Evolutionary conservation across 352 stramenopile species (phyloP).

Genomic region (Pythium phragmitis): DNA sequence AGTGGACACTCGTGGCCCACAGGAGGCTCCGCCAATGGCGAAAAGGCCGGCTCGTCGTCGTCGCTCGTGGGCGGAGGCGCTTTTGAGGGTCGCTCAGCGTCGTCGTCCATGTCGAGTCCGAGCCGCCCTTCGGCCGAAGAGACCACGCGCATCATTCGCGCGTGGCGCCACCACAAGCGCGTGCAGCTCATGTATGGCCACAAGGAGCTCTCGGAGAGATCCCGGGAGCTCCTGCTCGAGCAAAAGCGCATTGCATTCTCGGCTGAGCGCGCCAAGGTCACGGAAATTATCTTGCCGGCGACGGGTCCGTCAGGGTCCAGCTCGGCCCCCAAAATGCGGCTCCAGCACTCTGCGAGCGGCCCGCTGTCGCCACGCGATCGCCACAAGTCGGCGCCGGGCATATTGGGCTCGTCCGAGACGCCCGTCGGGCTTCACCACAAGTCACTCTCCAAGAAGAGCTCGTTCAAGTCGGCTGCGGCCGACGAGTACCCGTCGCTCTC

Average conservation of each 20-base stretch:
- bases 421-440: slow-evolving; percentile 10
- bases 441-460: slow-evolving; percentile 40
- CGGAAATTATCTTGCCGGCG: slow-evolving; percentile 80
- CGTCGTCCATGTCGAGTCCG: slow-evolving; percentile 46
- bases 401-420: slow-evolving; percentile 35
- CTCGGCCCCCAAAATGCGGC: slow-evolving; percentile 6
- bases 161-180: slow-evolving; percentile 85
- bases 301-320: slow-evolving; percentile 30
- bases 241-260: slow-evolving; percentile 88
- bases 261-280: slow-evolving; percentile 77
- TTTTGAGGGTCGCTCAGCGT: slow-evolving; percentile 21
- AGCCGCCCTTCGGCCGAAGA: slow-evolving; percentile 66
- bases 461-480: slow-evolving; percentile 33
- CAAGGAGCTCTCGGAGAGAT: slow-evolving; percentile 77
- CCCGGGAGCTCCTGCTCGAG: slow-evolving; percentile 80
- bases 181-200: slow-evolving; percentile 87
- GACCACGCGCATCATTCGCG: slow-evolving; percentile 75
- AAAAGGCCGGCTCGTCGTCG: slow-evolving; percentile 13
- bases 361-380: slow-evolving; percentile 21
- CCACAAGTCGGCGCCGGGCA: slow-evolving; percentile 34
- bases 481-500: slow-evolving; percentile 18
- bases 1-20: slow-evolving; percentile 23
- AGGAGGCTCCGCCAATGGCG: slow-evolving; percentile 10
- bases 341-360: neutral
- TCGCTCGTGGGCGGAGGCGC: neutral